These are phyloP conservation scores for Linaria vulgaris DNA, from an alignment of 257 asterid species.

Conservation along the genomic window DNA sequence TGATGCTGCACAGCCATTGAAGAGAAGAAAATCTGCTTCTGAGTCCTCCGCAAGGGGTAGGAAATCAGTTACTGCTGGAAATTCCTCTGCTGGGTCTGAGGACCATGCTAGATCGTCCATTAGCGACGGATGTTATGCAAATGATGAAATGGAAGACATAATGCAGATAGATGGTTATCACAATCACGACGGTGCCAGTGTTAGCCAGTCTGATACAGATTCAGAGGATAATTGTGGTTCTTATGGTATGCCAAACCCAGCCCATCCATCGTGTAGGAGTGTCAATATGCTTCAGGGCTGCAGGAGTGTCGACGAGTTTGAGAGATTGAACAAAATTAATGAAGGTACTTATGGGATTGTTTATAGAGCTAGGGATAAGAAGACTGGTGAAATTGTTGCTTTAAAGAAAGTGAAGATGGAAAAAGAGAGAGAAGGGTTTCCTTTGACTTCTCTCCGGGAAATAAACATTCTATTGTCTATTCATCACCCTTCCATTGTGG, in stretches of 20 bases:
- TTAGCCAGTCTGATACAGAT: conserved; percentile 39
- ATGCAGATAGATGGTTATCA: no score
- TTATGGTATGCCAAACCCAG: conserved; percentile 18
- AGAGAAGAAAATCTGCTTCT: conserved; percentile 26
- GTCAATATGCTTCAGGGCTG: conserved; percentile 60
- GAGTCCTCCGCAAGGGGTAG: conserved; percentile 28
- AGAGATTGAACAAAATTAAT: conserved; percentile 57
- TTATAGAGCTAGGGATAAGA: conserved; percentile 54
- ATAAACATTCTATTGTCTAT: conserved; percentile 55
- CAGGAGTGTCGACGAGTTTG: conserved; percentile 53
- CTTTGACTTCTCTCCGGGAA: conserved; percentile 55
- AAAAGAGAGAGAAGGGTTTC: conserved; percentile 61
- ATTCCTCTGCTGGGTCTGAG: no score
- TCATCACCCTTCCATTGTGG: conserved; percentile 54
- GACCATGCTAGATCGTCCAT: no score
- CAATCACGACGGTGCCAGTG: no score
- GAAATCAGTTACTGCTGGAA: conserved; percentile 41
- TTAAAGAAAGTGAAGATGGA: conserved; percentile 66
- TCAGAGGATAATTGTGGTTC: conserved; percentile 36
- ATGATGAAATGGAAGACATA: no score
- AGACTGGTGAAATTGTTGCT: conserved; percentile 56
- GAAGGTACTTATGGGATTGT: conserved; percentile 66
- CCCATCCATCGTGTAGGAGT: conserved; percentile 34
- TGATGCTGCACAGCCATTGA: conserved; percentile 11
- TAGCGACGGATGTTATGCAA: no score